Base-by-base conservation (phyloP, 306 rosid species). In the Hylodesmum podocarpum region DNA sequence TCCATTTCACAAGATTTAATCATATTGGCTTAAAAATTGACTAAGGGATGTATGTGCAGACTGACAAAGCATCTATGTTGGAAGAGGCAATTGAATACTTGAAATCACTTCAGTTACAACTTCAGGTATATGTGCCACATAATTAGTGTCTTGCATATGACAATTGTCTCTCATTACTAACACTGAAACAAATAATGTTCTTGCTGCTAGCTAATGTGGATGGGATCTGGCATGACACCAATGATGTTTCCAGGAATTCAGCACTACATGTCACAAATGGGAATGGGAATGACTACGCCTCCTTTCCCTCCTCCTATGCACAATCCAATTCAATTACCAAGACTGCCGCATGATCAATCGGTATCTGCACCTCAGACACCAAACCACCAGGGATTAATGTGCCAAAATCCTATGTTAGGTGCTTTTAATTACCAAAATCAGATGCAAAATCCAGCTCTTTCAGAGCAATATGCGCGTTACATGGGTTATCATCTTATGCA, bases 41-140 rank as follows among this genome's bases (percentile, higher is more conserved):
- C 39, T 51, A 25, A 19, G 62, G 16, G 28, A 36, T 70, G 47
- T 54, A 55, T 82, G 76, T 85, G 84, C 91, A 94, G 98, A 91
- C 98, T 10, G 98, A 94, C 73, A 94, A 91, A 83, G 98, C 98
- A 44, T 93, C 98, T 4, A 91, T 94, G 97, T 77, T 91, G 61
- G 98, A 94, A 76, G 98, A 94, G 82, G 98, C 98, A 49, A 94
- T 94, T 13, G 97, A 91, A 21, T 94, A 94, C 86, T 79, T 94
- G 85, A 94, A 91, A 84, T 87, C 98, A 36, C 96, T 94, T 83
- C 96, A 94, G 82, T 75, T 94, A 81, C 98, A 94, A 84, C 93
- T 94, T 74, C 98, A 94, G 92, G 98, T 94, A 83, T 57, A 64
- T 72, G 63, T 15, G 13, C 29, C 22, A 19, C 40, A 53, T 3